Evolutionary conservation across 352 stramenopile genomes (phyloP).

Genomic region (Globisporangium megalacanthum): DNA sequence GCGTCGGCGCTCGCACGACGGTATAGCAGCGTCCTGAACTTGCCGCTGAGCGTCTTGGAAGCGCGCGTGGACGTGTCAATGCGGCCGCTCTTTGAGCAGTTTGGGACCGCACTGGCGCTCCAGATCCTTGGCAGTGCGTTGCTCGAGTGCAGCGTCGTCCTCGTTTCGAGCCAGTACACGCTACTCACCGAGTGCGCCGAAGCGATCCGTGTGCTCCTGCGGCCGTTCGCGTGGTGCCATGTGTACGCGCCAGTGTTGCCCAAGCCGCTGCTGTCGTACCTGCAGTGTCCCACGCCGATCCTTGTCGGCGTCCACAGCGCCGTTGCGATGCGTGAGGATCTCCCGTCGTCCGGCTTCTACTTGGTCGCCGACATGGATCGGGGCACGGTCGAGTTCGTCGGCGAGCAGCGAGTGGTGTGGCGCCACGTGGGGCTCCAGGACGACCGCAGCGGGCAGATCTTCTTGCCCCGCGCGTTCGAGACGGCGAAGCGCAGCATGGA

Average conservation of each 20-base stretch:
- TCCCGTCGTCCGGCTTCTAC: constrained; percentile 67
- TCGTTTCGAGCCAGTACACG: constrained; percentile 80
- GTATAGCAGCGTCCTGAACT: constrained; percentile 36
- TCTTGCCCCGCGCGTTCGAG: constrained; percentile 48
- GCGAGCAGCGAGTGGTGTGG: constrained; percentile 49
- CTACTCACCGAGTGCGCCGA: constrained; percentile 79
- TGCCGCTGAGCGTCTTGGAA: constrained; percentile 35
- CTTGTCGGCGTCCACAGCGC: constrained; percentile 80
- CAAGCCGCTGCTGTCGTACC: constrained; percentile 77
- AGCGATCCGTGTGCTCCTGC: constrained; percentile 76
- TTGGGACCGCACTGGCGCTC: constrained; percentile 58
- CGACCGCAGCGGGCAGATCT: constrained; percentile 32
- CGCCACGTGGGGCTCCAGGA: constrained; percentile 45
- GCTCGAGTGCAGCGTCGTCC: constrained; percentile 84
- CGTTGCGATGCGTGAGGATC: constrained; percentile 47
- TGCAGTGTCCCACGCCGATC: constrained; percentile 89
- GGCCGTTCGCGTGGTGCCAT: constrained; percentile 88
- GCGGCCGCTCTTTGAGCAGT: constrained; percentile 56
- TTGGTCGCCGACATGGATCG: constrained; percentile 71
- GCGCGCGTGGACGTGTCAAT: constrained; percentile 64
- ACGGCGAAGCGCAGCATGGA: constrained; percentile 51
- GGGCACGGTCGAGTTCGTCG: constrained; percentile 65
- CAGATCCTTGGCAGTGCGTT: constrained; percentile 78
- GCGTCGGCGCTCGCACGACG: constrained; percentile 25
- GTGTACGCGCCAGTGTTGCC: constrained; percentile 86